Evolutionary conservation across 1,139 yeast genomes (phyloP), one percentile per base, ranked within the genome.

Genomic region (Meyerozyma athensensis): DNA sequence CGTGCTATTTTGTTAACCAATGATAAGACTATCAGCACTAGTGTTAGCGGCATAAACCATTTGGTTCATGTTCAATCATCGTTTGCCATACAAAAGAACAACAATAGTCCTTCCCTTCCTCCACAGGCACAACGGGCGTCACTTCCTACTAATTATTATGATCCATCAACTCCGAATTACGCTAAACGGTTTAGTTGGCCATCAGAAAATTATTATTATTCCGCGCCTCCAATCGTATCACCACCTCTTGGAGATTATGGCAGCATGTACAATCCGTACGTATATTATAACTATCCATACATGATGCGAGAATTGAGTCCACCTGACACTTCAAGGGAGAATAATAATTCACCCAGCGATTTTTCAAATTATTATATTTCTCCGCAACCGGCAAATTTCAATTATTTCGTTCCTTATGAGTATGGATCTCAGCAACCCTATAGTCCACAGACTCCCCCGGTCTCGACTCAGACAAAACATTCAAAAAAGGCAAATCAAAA

Each of bases 1-100:
- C 36, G 44, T n/a, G 46, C 50, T 9, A 46, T 45, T 13, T 33
- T 46, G 4, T 30, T 40, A 22, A 43, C 46, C 16, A 44, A 44
- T 34, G 38, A 43, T 33, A 36, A 38, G 17, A 33, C 31, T 12
- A 35, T 43, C 21, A 16, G 70, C 64, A 65, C 17, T 68, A 63
- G 53, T 55, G 68, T 18, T 58, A 52, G 34, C 60, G 66, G 12
- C 56, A 39, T 36, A 10, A 41, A 36, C 30, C 36, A 34, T 30
- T 38, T 37, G 5, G 32, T 44, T 13, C 24, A 31, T 17, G 36
- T 43, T 12, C 41, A 43, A 32, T 37, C 74, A 1, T 66, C 72
- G 33, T 68, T 65, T 58, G 71, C 72, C 3, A 59, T 65, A 22
- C 72, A 65, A 39, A 65, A 65, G 41, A 40, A 26, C 13, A 42